Base-by-base conservation (phyloP, 441 rosid genomes). In the Adansonia gregorii region DNA sequence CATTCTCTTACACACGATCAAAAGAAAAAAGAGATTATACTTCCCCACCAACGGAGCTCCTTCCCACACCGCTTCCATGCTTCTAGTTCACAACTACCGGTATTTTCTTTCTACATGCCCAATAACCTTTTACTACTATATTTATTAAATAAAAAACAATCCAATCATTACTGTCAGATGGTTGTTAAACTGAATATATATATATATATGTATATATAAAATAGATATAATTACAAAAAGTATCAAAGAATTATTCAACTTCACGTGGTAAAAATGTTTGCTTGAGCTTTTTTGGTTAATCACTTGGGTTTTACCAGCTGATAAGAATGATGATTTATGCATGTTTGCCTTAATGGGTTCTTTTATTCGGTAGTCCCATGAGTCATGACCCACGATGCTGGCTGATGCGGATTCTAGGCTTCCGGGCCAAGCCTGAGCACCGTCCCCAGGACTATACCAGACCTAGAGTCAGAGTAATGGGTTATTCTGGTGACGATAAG, bases 31-130 rank as follows among this genome's bases (percentile, higher is more conserved):
- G 20, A 17, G 22, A 55, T 55, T 55, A n/a, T 6, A 3, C 10
- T 9, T 66, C 45, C 54, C 27, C 51, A 17, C 52, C 24, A 17
- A 54, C 9, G 17, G 19, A 35, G 48, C 19, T 19, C 3, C 14
- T 24, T 2, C 76, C 51, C 54, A 72, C 64, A 17, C 4, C 66
- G 2, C 17, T 6, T 58, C 76, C 74, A 71, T n/a, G 63, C 61
- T 52, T 52, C 31, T 52, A 2, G 5, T 51, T 51, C 59, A 49
- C 22, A 69, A 14, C 46, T 52, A 14, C 8, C 9, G 1, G 55
- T 14, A 6, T 14, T n/a, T 55, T 17, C 39, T 35, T 35, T 35
- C 39, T 35, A 35, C 39, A 35, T 35, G 4, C 1, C 2, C 6
- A 60, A 24, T 24, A 54, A 54, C 15, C 5, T 63, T 15, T 6